phyloP scores from a whole-genome alignment of 768 basidiomycete species.

The Phlebiopsis flavidoalba region DNA sequence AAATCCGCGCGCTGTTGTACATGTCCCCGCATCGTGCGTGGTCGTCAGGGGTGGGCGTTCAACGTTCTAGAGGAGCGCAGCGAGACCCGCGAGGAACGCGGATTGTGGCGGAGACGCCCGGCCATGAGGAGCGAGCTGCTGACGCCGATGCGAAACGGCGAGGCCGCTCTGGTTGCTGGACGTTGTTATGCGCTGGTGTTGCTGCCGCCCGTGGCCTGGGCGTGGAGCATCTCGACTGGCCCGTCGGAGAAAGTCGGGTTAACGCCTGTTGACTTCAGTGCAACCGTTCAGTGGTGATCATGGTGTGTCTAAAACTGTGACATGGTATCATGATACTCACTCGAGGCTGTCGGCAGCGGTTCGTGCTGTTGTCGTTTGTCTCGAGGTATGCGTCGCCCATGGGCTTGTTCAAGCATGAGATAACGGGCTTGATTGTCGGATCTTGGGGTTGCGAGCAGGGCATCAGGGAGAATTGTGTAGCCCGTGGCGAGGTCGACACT shows the following conservation, averaged over 20 bases:
- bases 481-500: slow-evolving; percentile 81
- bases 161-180: slow-evolving; percentile 11
- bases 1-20: neutral
- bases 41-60: neutral
- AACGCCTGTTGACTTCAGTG: neutral
- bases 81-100: slow-evolving; percentile 1
- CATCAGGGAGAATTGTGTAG: slow-evolving; percentile 82
- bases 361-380: slow-evolving; percentile 67
- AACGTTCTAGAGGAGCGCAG: neutral
- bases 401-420: slow-evolving; percentile 56
- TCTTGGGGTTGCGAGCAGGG: slow-evolving; percentile 53
- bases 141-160: slow-evolving; percentile 3
- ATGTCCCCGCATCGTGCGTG: neutral
- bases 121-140: slow-evolving; percentile 4
- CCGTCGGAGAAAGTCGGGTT: slow-evolving; percentile 25
- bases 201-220: slow-evolving; percentile 23
- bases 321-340: slow-evolving; percentile 5
- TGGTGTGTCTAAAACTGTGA: neutral
- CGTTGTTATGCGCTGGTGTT: slow-evolving; percentile 14
- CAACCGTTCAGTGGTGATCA: neutral
- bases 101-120: slow-evolving; percentile 2
- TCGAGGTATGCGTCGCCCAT: slow-evolving; percentile 73
- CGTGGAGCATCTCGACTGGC: slow-evolving; percentile 32
- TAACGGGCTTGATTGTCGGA: slow-evolving; percentile 71
- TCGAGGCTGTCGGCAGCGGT: slow-evolving; percentile 35